phyloP scores from a whole-genome alignment of 805 yeast genomes.

The Lachancea nothofagi region DNA sequence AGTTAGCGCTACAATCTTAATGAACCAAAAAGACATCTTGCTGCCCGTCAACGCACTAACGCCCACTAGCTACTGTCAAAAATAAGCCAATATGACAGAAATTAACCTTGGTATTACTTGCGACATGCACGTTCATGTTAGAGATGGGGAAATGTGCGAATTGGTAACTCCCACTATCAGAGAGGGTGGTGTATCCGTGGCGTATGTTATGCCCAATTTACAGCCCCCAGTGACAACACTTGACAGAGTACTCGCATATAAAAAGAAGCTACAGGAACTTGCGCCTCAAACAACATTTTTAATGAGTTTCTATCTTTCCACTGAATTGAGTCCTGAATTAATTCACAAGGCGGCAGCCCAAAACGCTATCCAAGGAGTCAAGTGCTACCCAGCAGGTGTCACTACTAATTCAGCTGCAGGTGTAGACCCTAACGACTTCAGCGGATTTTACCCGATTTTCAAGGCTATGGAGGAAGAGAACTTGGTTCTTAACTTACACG shows the following conservation, averaged over 20 bases:
- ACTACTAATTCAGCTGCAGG: conserved; percentile 95
- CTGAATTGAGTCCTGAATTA: conserved; percentile 77
- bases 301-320: conserved; percentile 83
- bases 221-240: conserved; percentile 86
- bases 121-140: conserved; percentile 93
- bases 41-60: not conserved
- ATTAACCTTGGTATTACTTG: conserved; percentile 62
- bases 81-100: conserved; percentile 8
- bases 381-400: conserved; percentile 98
- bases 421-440: conserved; percentile 88
- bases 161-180: conserved; percentile 84
- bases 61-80: not conserved
- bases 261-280: conserved; percentile 51
- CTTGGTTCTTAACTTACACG: conserved; percentile 84
- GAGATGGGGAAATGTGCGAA: conserved; percentile 92
- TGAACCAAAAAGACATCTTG: too few species aligned
- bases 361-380: conserved; percentile 77
- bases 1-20: too few species aligned
- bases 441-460: conserved; percentile 82
- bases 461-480: conserved; percentile 77
- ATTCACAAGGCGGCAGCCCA: conserved; percentile 69
- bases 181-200: conserved; percentile 86
- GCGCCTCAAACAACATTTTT: conserved; percentile 82
- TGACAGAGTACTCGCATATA: conserved; percentile 66
- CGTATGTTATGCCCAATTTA: conserved; percentile 93